Percentiles rank a stretch among this genome's conserved stretches.
phyloP scores from a whole-genome alignment of 345 rosid species.

The Erysimum cheiranthoides region DNA sequence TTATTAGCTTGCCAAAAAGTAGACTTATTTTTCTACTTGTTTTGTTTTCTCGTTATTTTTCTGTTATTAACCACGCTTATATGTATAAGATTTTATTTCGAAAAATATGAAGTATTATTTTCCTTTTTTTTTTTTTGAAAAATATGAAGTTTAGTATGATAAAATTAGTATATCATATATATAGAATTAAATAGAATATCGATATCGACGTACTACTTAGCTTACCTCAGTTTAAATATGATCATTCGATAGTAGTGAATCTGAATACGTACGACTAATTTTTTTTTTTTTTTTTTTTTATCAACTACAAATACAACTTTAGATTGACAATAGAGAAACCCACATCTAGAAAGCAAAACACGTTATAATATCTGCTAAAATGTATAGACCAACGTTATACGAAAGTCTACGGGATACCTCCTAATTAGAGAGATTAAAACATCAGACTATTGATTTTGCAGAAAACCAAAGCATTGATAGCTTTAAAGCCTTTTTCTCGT shows the following conservation, averaged over 20 bases:
- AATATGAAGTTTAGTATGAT: background rate
- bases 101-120: too few relatives aligned
- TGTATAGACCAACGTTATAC: background rate
- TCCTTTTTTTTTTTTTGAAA: too few relatives aligned
- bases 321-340: background rate
- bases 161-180: background rate
- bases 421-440: background rate
- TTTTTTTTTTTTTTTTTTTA: too few relatives aligned
- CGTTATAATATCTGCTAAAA: too few relatives aligned
- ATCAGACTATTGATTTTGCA: background rate
- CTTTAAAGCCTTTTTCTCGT: background rate
- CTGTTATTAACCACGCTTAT: background rate
- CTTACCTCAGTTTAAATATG: background rate
- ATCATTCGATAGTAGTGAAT: background rate
- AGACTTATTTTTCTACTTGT: too few relatives aligned
- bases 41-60: constrained; percentile 23
- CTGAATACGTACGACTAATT: background rate
- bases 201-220: background rate
- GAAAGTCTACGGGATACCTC: background rate
- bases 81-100: too few relatives aligned
- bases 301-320: background rate
- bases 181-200: background rate
- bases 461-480: background rate
- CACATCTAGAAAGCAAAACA: background rate
- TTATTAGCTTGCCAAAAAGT: constrained; percentile 39